Evolutionary conservation across 2,329 filamentous ascomycete species (phyloP).

Genomic region (Trichoderma atroviride): DNA sequence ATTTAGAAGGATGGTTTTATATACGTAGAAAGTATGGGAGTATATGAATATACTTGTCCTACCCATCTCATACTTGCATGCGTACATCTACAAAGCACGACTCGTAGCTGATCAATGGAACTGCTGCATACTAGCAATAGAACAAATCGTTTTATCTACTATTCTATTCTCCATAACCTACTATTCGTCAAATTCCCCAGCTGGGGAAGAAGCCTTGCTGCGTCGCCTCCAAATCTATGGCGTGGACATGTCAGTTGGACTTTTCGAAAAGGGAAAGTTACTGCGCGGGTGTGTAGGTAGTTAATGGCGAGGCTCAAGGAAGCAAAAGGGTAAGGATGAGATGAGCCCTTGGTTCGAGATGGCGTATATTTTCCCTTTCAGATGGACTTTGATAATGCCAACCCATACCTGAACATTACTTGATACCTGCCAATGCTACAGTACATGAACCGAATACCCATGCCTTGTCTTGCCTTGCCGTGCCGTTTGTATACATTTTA

Average conservation of each 20-base stretch:
- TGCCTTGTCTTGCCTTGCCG: background rate
- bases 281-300: background rate
- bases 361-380: slow-evolving; percentile 12
- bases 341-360: background rate
- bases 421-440: background rate
- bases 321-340: background rate
- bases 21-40: background rate
- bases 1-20: background rate
- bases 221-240: background rate
- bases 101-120: background rate
- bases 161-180: background rate
- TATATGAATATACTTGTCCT: background rate
- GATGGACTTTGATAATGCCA: background rate
- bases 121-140: background rate
- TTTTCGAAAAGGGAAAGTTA: background rate
- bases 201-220: background rate
- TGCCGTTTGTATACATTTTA: background rate
- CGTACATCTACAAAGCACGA: background rate
- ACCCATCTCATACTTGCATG: background rate
- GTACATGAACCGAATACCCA: background rate
- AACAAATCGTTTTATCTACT: background rate
- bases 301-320: background rate
- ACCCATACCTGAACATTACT: background rate
- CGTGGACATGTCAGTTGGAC: background rate
- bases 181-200: background rate